Percentiles rank a stretch among this genome's conserved stretches.
Conservation (phyloP, 164 flowering plant species). For the Malania oleifera region DNA sequence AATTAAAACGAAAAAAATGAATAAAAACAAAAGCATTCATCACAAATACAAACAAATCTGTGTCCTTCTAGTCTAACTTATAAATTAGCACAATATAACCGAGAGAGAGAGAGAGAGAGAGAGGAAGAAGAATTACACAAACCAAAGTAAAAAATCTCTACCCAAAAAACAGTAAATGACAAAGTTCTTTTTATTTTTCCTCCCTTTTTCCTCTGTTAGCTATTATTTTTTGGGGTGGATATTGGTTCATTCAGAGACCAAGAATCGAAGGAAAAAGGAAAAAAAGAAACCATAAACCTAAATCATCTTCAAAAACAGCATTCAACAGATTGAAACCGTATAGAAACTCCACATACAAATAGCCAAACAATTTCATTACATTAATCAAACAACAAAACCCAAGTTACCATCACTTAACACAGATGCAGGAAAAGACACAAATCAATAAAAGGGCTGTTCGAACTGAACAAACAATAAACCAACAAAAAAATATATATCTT, state of each 20-base stretch:
- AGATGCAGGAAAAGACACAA: neutral
- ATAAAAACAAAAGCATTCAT: conserved; percentile 1
- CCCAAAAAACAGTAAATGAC: neutral
- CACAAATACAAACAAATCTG: neutral
- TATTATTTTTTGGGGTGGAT: too few relatives aligned
- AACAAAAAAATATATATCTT: neutral
- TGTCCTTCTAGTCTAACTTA: neutral
- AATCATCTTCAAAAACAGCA: neutral
- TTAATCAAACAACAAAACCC: neutral
- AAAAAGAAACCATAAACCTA: neutral
- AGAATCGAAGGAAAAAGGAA: neutral
- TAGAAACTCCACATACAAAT: neutral
- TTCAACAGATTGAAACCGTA: neutral
- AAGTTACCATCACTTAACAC: neutral
- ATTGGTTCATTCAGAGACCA: too few relatives aligned
- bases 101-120: neutral
- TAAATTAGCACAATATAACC: neutral
- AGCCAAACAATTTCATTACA: neutral
- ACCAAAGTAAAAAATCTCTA: neutral
- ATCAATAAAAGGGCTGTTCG: neutral
- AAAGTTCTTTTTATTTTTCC: neutral
- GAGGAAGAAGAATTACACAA: neutral
- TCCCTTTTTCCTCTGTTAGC: neutral
- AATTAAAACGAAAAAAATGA: neutral
- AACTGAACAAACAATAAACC: neutral